These are phyloP conservation scores for Phialophora macrospora DNA, from an alignment of 2,329 filamentous ascomycete species.

Conservation along the genomic window DNA sequence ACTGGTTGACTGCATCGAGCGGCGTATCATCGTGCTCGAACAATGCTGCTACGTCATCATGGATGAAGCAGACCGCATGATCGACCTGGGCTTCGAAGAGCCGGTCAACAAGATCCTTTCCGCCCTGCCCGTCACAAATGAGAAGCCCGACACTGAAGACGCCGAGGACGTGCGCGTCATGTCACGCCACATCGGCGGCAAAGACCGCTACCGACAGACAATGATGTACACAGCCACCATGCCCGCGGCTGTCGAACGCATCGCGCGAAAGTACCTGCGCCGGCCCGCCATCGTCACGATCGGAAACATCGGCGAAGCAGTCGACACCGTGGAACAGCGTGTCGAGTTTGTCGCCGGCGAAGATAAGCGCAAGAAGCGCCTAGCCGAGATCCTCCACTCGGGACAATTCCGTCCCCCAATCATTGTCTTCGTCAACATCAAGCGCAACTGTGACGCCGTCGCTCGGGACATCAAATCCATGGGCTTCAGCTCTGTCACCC, in stretches of 20 bases:
- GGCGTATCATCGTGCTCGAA: conserved; percentile 85
- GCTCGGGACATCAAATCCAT: conserved; percentile 92
- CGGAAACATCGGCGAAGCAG: conserved; percentile 90
- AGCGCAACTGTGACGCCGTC: conserved; percentile 95
- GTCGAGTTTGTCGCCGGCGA: conserved; percentile 90
- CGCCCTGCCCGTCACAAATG: conserved; percentile 86
- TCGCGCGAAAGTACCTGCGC: conserved; percentile 94
- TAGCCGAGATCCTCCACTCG: conserved; percentile 84
- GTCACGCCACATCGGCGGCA: conserved; percentile 74
- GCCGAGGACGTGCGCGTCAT: conserved; percentile 87
- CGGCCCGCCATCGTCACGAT: conserved; percentile 93
- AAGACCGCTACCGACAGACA: conserved; percentile 87
- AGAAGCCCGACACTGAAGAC: conserved; percentile 92
- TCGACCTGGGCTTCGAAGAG: conserved; percentile 97
- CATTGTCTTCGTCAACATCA: conserved; percentile 99
- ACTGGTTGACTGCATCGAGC: conserved; percentile 94
- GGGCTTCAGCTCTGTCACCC: conserved; percentile 85
- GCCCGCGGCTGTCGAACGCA: conserved; percentile 88
- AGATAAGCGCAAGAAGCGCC: conserved; percentile 93
- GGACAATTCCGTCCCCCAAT: conserved; percentile 84
- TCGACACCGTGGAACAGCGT: conserved; percentile 96
- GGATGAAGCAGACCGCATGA: conserved; percentile 99
- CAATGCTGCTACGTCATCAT: conserved; percentile 99
- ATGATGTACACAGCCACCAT: conserved; percentile 99
- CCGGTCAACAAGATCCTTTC: conserved; percentile 97